Evolutionary conservation across 2,329 filamentous ascomycete genomes (phyloP).

Genomic region (Aspergillus jensenii): DNA sequence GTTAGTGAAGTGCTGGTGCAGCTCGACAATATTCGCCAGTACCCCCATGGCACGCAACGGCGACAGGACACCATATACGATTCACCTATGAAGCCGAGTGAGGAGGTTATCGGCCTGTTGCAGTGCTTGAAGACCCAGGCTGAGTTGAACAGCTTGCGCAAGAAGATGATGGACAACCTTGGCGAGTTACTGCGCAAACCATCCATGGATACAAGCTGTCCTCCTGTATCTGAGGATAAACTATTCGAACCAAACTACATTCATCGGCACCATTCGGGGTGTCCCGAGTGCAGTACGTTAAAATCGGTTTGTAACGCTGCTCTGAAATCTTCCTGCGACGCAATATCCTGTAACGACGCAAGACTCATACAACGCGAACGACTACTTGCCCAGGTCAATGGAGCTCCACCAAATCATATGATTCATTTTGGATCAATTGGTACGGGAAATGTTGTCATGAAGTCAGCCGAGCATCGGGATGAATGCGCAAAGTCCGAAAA

Average conservation of each 20-base stretch:
- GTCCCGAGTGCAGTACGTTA: neutral
- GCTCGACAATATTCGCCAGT: neutral
- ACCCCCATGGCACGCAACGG: neutral
- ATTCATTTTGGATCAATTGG: slow-evolving; percentile 13
- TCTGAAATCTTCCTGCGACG: neutral
- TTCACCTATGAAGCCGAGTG: neutral
- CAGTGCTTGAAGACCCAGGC: neutral
- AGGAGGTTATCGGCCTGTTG: neutral
- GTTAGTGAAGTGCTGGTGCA: slow-evolving; percentile 1
- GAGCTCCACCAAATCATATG: neutral
- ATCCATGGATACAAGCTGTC: neutral
- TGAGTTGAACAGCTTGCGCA: neutral
- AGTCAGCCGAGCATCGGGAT: slow-evolving; percentile 11
- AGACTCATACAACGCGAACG: neutral
- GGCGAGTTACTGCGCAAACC: neutral
- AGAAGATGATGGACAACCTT: neutral
- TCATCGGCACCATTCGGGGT: slow-evolving; percentile 13
- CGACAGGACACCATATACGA: neutral
- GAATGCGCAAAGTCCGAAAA: neutral
- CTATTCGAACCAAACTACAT: neutral
- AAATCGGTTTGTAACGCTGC: slow-evolving; percentile 4
- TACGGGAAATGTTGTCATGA: slow-evolving; percentile 14
- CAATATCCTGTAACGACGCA: slow-evolving; percentile 1
- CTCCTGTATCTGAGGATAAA: neutral
- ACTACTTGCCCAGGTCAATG: neutral